Percentiles rank a stretch among this genome's conserved stretches.
phyloP scores from a whole-genome alignment of 78 protist genomes.

The Dictyostelium firmibasis region DNA sequence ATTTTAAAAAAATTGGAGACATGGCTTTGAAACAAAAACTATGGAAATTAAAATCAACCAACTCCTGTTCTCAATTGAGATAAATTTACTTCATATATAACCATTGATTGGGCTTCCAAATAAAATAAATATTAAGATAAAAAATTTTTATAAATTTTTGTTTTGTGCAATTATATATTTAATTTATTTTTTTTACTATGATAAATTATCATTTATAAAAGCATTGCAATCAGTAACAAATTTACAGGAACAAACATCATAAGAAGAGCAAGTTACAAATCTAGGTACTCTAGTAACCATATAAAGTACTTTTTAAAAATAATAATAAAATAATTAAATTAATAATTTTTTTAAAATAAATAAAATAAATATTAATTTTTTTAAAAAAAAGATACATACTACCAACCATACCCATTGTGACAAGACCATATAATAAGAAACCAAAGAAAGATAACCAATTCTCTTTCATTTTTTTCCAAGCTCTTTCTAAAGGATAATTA shows the following conservation, averaged over 20 bases:
- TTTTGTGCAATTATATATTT: neutral
- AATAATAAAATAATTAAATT: neutral
- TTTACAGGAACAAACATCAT: conserved; percentile 64
- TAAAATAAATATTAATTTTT: neutral
- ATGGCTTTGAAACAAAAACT: too few species aligned
- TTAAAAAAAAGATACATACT: neutral
- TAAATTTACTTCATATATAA: too few species aligned
- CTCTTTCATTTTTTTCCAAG: conserved; percentile 66
- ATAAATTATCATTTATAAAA: neutral
- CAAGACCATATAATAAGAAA: conserved; percentile 41
- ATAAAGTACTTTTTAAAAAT: conserved; percentile 13
- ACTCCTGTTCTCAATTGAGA: too few species aligned
- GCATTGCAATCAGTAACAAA: conserved; percentile 53
- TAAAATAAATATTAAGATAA: too few species aligned
- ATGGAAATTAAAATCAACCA: too few species aligned
- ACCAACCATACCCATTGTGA: conserved; percentile 61
- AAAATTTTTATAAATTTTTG: neutral
- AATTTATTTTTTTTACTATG: neutral
- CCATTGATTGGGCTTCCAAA: too few species aligned
- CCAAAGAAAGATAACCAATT: conserved; percentile 73
- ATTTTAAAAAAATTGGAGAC: too few species aligned
- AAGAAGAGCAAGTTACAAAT: conserved; percentile 14
- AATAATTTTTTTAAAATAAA: neutral
- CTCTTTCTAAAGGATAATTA: conserved; percentile 44
- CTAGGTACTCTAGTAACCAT: conserved; percentile 61